Evolutionary conservation across 805 yeast species (phyloP).

Genomic region (Nadsonia fulvescens): DNA sequence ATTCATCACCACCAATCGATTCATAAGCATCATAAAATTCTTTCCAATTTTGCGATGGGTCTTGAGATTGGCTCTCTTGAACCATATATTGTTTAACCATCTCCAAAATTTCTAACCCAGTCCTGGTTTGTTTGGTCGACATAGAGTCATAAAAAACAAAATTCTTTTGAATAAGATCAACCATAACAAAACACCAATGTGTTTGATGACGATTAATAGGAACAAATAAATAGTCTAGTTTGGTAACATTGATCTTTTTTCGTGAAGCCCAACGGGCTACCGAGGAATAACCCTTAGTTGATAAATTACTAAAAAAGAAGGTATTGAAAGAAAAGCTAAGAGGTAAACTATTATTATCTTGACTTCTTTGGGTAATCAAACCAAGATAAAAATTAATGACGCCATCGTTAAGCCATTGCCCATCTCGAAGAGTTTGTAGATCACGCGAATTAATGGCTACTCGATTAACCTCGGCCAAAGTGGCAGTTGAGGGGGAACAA

Average conservation of each 20-base stretch:
- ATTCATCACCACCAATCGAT: slow-evolving; percentile 17
- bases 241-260: slow-evolving; percentile 45
- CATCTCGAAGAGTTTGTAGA: slow-evolving; percentile 47
- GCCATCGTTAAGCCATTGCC: slow-evolving; percentile 80
- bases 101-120: slow-evolving; percentile 25
- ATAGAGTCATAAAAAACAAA: slow-evolving; percentile 71
- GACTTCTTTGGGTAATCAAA: slow-evolving; percentile 29
- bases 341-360: slow-evolving; percentile 19
- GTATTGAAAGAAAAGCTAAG: slow-evolving; percentile 63
- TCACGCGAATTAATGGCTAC: slow-evolving; percentile 54
- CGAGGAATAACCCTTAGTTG: slow-evolving; percentile 55
- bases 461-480: slow-evolving; percentile 8
- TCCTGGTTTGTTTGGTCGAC: slow-evolving; percentile 22
- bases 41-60: slow-evolving; percentile 21
- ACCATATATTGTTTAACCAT: slow-evolving; percentile 42
- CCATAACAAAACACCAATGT: slow-evolving; percentile 83
- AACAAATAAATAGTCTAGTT: slow-evolving; percentile 47
- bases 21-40: slow-evolving; percentile 16
- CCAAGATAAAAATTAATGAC: slow-evolving; percentile 69
- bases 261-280: slow-evolving; percentile 75
- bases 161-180: slow-evolving; percentile 40
- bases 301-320: slow-evolving; percentile 64
- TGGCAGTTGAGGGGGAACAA: no score
- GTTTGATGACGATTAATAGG: slow-evolving; percentile 74
- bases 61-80: slow-evolving; percentile 43